phyloP scores from a whole-genome alignment of 768 basidiomycete genomes.

The Termitomyces sp. region DNA sequence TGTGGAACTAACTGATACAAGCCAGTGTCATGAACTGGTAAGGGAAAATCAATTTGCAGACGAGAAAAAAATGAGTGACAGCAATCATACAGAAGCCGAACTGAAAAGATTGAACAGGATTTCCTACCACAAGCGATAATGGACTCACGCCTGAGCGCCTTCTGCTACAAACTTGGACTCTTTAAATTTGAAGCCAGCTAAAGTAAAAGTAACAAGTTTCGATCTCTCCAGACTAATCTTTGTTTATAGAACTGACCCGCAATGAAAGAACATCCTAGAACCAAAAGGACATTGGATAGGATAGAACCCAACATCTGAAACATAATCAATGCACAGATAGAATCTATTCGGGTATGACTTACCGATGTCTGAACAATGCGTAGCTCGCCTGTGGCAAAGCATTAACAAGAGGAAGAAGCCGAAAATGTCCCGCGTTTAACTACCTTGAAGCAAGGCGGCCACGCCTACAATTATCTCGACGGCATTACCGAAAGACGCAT shows the following conservation, averaged over 20 bases:
- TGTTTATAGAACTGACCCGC: constrained; percentile 44
- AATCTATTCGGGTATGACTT: constrained; percentile 14
- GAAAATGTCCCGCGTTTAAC: constrained; percentile 4
- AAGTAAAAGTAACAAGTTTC: background rate
- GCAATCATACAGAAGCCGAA: constrained; percentile 37
- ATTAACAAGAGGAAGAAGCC: background rate
- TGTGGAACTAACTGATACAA: constrained; percentile 61
- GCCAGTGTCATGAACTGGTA: constrained; percentile 76
- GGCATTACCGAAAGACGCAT: constrained; percentile 80
- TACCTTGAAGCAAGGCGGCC: constrained; percentile 76
- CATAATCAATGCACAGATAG: background rate
- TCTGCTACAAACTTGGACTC: constrained; percentile 78
- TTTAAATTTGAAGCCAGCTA: constrained; percentile 57
- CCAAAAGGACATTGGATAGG: constrained; percentile 83
- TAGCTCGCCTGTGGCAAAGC: constrained; percentile 51
- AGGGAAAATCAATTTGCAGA: constrained; percentile 7
- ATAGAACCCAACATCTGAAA: constrained; percentile 83
- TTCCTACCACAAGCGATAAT: background rate
- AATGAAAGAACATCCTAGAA: constrained; percentile 87
- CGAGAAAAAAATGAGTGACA: background rate
- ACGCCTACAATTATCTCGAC: constrained; percentile 89
- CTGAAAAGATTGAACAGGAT: constrained; percentile 19
- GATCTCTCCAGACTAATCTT: background rate
- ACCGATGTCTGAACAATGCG: constrained; percentile 91
- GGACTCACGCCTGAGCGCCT: constrained; percentile 78